Evolutionary conservation across 2,329 filamentous ascomycete genomes (phyloP), one percentile per base, ranked within the genome.

Genomic region (Penicillium italicum): DNA sequence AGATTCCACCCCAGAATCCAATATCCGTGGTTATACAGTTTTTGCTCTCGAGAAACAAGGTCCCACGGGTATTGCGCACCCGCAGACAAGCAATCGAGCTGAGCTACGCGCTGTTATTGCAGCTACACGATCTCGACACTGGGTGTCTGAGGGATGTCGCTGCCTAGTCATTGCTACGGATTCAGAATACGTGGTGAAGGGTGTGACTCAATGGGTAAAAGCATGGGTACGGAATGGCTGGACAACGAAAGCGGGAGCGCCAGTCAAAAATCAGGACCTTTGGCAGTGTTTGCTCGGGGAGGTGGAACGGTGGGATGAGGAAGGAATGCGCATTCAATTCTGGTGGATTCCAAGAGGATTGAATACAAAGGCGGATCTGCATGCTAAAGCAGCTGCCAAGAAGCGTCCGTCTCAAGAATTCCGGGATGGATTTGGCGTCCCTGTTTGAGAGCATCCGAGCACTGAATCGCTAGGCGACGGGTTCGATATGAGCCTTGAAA

Each of bases 61-160:
- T 5, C 41, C 41, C 11, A 44, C 41, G 3, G 41, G n/a, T 3
- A 30, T 18, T 1, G 9, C 1, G 0, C 53, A 63, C 38, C 47
- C 59, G 8, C 77, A 79, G 56, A 82, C 74, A 20, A 82, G 75
- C 69, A 81, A 83, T 59, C 74, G 82, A 5, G 82, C 82, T 3
- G 80, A 84, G 64, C 75, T 85, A 7, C 81, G 81, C 14, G 81
- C 81, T 6, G 79, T 78, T 5, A 77, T 83, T 44, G 78, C 74
- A 5, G 82, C 77, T 4, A 71, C 84, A 24, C 70, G 75, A 28
- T 77, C 73, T 60, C 69, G 74, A 3, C 9, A 64, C 58, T 83
- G 80, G 80, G n/a, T 14, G 0, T 68, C 63, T 5, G 78, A 82
- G 58, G 74, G 65, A 63, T 76, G 52, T 69, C 71, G 68, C 37